Percentiles rank a stretch among this genome's conserved stretches.
Evolutionary conservation across 805 yeast species (phyloP).

Genomic region (Yarrowia sp.): DNA sequence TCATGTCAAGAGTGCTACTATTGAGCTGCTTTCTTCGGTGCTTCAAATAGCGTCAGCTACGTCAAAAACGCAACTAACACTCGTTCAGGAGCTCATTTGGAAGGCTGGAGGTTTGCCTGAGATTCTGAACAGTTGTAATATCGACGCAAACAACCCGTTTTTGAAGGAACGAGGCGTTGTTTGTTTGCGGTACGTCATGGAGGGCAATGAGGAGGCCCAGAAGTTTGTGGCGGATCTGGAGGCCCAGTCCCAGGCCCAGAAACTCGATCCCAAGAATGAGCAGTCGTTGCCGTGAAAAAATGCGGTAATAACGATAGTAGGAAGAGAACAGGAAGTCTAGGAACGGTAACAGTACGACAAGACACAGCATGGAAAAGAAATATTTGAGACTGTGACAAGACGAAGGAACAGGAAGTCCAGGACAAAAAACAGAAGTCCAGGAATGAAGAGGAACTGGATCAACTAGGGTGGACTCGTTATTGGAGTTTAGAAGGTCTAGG

Average conservation of each 20-base stretch:
- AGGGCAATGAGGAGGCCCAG: constrained; percentile 67
- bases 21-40: constrained; percentile 4
- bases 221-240: constrained; percentile 71
- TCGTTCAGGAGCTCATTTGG: constrained; percentile 66
- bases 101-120: constrained; percentile 64
- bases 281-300: constrained; percentile 13
- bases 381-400: no score
- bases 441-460: no score
- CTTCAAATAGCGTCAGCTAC: constrained; percentile 13
- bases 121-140: constrained; percentile 72
- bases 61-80: constrained; percentile 26
- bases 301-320: no score
- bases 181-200: constrained; percentile 66
- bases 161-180: constrained; percentile 72
- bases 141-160: constrained; percentile 80
- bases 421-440: no score
- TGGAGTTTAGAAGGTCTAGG: no score
- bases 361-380: no score
- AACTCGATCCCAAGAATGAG: constrained; percentile 7
- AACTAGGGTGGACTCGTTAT: no score
- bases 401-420: no score
- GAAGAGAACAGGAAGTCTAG: no score
- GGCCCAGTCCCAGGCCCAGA: constrained; percentile 45
- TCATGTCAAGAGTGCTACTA: constrained; percentile 8
- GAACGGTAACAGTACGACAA: no score